phyloP scores from a whole-genome alignment of 1,139 yeast genomes.

The Sugiyamaella novakii region DNA sequence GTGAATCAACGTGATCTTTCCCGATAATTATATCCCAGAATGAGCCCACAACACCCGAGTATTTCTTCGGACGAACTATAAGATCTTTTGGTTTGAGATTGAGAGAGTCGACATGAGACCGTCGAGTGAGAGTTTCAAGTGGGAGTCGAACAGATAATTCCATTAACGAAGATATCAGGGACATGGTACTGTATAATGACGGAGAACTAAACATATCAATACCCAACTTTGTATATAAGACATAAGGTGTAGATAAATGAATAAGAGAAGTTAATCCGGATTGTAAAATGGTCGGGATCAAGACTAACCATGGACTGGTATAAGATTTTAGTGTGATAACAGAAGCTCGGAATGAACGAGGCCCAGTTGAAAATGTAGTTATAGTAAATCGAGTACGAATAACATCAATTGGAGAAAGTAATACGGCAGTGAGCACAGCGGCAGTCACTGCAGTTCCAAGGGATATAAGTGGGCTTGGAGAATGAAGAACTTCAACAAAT shows the following conservation, averaged over 20 bases:
- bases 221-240: conserved; percentile 64
- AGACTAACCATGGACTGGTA: conserved; percentile 57
- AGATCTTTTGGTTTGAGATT: conserved; percentile 32
- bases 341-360: conserved; percentile 45
- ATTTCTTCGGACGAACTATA: conserved; percentile 43
- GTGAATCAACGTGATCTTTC: conserved; percentile 46
- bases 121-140: conserved; percentile 78
- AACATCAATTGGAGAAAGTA: conserved; percentile 79
- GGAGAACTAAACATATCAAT: conserved; percentile 73
- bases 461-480: conserved; percentile 73
- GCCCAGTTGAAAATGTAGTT: conserved; percentile 50
- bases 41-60: conserved; percentile 55
- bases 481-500: conserved; percentile 78
- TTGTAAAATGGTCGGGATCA: conserved; percentile 61
- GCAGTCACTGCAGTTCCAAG: conserved; percentile 70
- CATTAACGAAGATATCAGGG: conserved; percentile 57
- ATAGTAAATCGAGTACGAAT: conserved; percentile 76
- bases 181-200: conserved; percentile 54
- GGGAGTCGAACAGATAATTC: conserved; percentile 82
- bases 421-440: conserved; percentile 70
- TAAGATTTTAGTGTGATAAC: conserved; percentile 47
- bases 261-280: conserved; percentile 64
- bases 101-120: conserved; percentile 76
- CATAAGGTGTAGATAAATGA: conserved; percentile 70
- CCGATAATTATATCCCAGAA: conserved; percentile 51